Evolutionary conservation across 345 rosid species (phyloP).

Genomic region (Sapria himalayana): DNA sequence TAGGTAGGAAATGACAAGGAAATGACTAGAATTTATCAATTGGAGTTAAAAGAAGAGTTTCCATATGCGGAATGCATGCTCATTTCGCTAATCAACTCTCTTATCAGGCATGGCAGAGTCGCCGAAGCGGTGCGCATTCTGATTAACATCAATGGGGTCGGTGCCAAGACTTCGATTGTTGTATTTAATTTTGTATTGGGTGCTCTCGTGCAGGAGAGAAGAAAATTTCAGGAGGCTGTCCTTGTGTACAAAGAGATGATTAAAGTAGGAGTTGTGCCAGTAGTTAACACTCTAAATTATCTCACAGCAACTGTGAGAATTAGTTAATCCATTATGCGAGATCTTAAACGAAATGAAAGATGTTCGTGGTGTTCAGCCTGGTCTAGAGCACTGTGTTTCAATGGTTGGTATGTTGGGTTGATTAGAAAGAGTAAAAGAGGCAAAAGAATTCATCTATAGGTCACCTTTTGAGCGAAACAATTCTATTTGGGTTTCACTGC

Average conservation of each 20-base stretch:
- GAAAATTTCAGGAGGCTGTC: constrained; percentile 16
- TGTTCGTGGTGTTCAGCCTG: no score
- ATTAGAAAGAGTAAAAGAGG: no score
- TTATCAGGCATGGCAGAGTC: constrained; percentile 15
- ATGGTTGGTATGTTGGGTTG: no score
- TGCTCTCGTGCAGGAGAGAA: constrained; percentile 19
- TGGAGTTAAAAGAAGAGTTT: constrained; percentile 15
- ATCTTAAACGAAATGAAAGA: no score
- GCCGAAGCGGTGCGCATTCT: constrained; percentile 22
- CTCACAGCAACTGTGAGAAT: no score
- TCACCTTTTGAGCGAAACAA: no score
- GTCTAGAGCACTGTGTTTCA: no score
- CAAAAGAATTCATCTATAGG: no score
- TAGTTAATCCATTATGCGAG: no score
- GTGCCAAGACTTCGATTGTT: constrained; percentile 15
- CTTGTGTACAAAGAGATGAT: constrained; percentile 49
- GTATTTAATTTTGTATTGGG: constrained; percentile 21
- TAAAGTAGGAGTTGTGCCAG: constrained; percentile 27
- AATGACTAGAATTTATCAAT: constrained; percentile 21
- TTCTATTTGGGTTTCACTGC: no score
- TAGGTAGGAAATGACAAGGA: constrained; percentile 23
- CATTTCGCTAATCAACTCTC: constrained; percentile 16
- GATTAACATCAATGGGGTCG: constrained; percentile 16
- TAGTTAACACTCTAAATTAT: constrained; percentile 23
- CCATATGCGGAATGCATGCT: constrained; percentile 14